Base-by-base conservation (phyloP, 768 basidiomycete genomes). In the Tricholoma flavovirens region DNA sequence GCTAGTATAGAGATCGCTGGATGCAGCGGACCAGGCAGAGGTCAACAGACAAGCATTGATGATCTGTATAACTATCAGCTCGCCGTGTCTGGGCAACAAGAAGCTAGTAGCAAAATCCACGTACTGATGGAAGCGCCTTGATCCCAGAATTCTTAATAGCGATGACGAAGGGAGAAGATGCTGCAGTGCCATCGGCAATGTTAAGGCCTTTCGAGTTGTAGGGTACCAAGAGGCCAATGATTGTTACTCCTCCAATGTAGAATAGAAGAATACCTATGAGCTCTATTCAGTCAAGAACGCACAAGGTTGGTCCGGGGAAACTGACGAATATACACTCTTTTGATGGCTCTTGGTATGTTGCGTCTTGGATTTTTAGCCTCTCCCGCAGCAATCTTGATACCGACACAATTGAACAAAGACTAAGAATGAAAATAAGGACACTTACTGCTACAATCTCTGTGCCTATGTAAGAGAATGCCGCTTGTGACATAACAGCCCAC, bases 11-110 rank as follows among this genome's bases (percentile, higher is more conserved):
- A 97, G 69, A 67, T 96, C 93, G 67, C 87, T 89, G 21, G 86
- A 87, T 5, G 90, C 91, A 32, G 94, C 93, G 22, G 93, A 96
- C 87, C 90, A 94, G 5, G 94, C 93, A 2, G 93, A 91, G 36
- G 88, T 91, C 60, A 98, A 72, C 12, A 96, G 77, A 67, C 82
- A 84, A 3, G 87, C 89, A 64, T 91, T 93, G 67, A 92, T 90
- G 36, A 91, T 74, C 86, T 88, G 45, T 19, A 29, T 2, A 12
- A 46, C 29, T 19, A 43, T 45, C 3, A 48, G 53, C 29, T 24
- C 30, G 45, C 49, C 12, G 62, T 54, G n/a, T 56, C 40, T 11
- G 24, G 12, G 30, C 19, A 22, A 35, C 19, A 30, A n/a, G 30
- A 5, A 45, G 46, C 29, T n/a, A n/a, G n/a, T n/a, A 45, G 19